These are phyloP conservation scores for Papilionanthe hybrid DNA, from an alignment of 116 monocot species.

Conservation along the genomic window DNA sequence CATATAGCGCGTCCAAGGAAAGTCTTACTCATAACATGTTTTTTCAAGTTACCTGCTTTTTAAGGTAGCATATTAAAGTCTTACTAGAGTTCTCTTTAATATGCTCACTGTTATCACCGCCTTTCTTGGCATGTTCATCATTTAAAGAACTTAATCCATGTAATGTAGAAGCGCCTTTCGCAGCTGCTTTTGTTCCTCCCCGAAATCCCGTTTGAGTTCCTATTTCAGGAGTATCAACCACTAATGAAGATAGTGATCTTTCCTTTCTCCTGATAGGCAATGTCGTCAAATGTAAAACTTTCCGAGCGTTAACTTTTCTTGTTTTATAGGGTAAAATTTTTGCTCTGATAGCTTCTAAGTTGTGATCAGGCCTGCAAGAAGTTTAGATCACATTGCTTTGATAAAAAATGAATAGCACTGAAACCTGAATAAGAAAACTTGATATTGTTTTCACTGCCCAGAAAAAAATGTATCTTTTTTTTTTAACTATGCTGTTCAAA, in stretches of 20 bases:
- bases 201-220: constrained; percentile 47
- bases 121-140: constrained; percentile 31
- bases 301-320: constrained; percentile 60
- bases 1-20: not conserved
- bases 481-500: not conserved
- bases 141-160: constrained; percentile 36
- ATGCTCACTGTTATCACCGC: constrained; percentile 28
- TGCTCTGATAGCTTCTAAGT: constrained; percentile 68
- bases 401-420: not conserved
- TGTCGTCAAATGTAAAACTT: constrained; percentile 42
- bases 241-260: constrained; percentile 88
- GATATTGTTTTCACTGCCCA: not conserved
- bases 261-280: constrained; percentile 86
- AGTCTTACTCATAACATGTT: not conserved
- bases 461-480: not conserved
- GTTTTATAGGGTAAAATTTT: constrained; percentile 87
- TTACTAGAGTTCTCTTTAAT: constrained; percentile 27
- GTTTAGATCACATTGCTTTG: not conserved
- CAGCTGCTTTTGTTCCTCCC: constrained; percentile 59
- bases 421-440: not conserved
- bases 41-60: constrained; percentile 43
- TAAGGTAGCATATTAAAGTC: constrained; percentile 25
- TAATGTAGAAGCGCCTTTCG: constrained; percentile 40
- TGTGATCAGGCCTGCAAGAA: constrained; percentile 81
- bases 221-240: constrained; percentile 75